phyloP scores from a whole-genome alignment of 139 green algal genomes.

The Gonium pectorale region DNA sequence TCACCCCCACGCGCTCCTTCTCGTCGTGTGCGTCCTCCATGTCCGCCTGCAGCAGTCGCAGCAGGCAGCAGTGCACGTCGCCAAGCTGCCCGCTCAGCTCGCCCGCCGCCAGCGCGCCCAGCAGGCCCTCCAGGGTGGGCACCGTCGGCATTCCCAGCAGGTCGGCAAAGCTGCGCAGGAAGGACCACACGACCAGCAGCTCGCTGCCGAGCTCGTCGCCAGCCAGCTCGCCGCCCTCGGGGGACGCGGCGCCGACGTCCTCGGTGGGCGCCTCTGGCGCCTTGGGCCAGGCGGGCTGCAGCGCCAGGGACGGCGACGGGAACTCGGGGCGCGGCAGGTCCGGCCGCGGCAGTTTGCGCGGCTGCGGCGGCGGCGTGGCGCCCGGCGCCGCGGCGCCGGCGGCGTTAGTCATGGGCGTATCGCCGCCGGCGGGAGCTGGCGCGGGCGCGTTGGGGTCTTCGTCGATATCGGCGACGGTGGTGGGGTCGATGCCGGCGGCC shows the following conservation, averaged over 20 bases:
- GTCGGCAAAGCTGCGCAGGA: slow-evolving; percentile 81
- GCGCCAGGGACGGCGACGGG: slow-evolving; percentile 69
- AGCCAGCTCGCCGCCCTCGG: background rate
- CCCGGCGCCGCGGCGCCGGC: background rate
- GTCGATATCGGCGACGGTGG: slow-evolving; percentile 38
- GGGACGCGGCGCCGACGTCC: background rate
- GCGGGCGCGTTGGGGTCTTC: slow-evolving; percentile 5
- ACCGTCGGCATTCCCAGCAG: slow-evolving; percentile 74
- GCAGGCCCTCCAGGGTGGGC: slow-evolving; percentile 70
- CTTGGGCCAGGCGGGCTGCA: slow-evolving; percentile 68
- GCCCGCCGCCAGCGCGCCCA: slow-evolving; percentile 66
- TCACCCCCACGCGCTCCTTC: slow-evolving; percentile 35
- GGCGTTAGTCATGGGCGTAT: background rate
- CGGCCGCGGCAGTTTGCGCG: slow-evolving; percentile 34
- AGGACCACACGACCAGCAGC: slow-evolving; percentile 77
- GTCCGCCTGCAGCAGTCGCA: slow-evolving; percentile 73
- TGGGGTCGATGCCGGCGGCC: slow-evolving; percentile 41
- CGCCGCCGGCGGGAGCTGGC: background rate
- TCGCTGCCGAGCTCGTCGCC: slow-evolving; percentile 51
- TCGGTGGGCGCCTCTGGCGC: background rate
- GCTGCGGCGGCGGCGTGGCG: slow-evolving; percentile 31
- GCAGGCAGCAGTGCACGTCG: slow-evolving; percentile 79
- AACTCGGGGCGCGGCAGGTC: slow-evolving; percentile 73
- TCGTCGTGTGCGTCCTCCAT: slow-evolving; percentile 82
- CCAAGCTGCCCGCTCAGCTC: slow-evolving; percentile 63